A percentile compares a stretch with the other conserved stretches of the same genome.
Evolutionary conservation across 495 filamentous ascomycete genomes (phyloP).

Genomic region (Evansstolkia leycettana): DNA sequence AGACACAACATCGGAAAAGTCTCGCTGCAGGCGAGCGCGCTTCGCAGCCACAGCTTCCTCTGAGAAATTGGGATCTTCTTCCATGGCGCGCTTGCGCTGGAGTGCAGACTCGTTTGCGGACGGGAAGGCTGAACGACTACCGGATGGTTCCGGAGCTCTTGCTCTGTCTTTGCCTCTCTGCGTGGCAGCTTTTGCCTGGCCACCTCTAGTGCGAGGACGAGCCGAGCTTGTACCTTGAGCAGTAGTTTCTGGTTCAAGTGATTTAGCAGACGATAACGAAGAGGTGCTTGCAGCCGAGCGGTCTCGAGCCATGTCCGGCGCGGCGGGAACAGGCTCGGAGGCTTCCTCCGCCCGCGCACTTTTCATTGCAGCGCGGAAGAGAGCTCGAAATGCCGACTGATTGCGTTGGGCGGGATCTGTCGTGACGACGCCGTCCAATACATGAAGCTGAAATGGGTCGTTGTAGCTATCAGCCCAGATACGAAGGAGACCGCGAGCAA

Average conservation of each 20-base stretch:
- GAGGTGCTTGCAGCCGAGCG: slow-evolving; percentile 33
- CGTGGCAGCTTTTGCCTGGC: slow-evolving; percentile 19
- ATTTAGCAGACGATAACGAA: slow-evolving; percentile 30
- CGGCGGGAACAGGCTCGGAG: slow-evolving; percentile 1
- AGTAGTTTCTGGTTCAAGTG: slow-evolving; percentile 17
- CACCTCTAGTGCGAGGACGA: slow-evolving; percentile 8
- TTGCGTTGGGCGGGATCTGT: slow-evolving; percentile 12
- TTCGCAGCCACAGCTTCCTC: slow-evolving; percentile 15
- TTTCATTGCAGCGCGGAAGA: slow-evolving; percentile 14
- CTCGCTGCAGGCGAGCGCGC: slow-evolving; percentile 15
- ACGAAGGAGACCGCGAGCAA: slow-evolving; percentile 15
- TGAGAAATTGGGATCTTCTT: slow-evolving; percentile 13
- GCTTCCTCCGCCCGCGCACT: slow-evolving; percentile 8
- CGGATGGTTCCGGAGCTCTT: slow-evolving; percentile 1
- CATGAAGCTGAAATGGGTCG: slow-evolving; percentile 14
- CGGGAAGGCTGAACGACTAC: slow-evolving; percentile 7
- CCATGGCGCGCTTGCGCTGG: slow-evolving; percentile 18
- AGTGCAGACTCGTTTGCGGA: slow-evolving; percentile 3
- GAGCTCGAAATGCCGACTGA: slow-evolving; percentile 12
- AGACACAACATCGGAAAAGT: slow-evolving; percentile 9
- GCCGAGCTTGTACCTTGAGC: slow-evolving; percentile 9
- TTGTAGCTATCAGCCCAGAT: slow-evolving; percentile 15
- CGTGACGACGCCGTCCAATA: slow-evolving; percentile 14
- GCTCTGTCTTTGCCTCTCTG: slow-evolving; percentile 10
- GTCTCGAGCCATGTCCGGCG: slow-evolving; percentile 5